Base-by-base conservation (phyloP, 2,329 filamentous ascomycete species). In the Beauveria sp. region DNA sequence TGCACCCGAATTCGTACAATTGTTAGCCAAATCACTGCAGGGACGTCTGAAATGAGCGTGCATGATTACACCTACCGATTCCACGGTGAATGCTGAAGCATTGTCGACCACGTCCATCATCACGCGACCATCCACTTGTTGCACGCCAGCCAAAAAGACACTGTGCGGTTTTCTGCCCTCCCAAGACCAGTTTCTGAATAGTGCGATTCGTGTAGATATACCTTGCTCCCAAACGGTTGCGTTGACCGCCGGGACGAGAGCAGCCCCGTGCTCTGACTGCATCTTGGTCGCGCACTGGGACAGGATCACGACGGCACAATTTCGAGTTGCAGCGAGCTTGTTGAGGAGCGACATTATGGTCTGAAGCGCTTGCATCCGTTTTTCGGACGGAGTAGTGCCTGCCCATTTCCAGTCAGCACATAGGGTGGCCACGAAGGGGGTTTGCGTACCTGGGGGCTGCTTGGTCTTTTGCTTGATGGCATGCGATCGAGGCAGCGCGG, bases 201-300 rank as follows among this genome's bases (percentile, higher is more conserved):
- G 73, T 26, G 88, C 87, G 63, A 96, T 72, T 59, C 91, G 82
- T 47, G 86, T 89, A 64, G 85, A 84, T 43, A 96, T 78, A 38
- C 86, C 88, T 65, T 85, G 86, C 63, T 96, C 92, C 93, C 93
- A 97, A 47, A 89, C 84, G 22, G 80, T 80, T 16, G 89, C 86
- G 61, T 88, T 88, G 64, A 97, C 80, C 46, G 90, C 86, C 18
- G 92, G 89, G 58, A 87, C 82, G 54, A 98, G 77, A 12, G 87
- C 83, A 16, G 92, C 89, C 66, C 80, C 83, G 65, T 77, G 80
- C 65, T 82, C 86, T 4, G 79, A 79, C 64, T 88, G 86, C 75
- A 96, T 87, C 66, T 87, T 89, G n/a, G 91, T 96, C 47, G 87
- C 88, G 63, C 89, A 91, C 70, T 96, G 92, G 43, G 87, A 91